These are phyloP conservation scores for Candida tammaniensis DNA, from an alignment of 805 yeast species.

Conservation along the genomic window DNA sequence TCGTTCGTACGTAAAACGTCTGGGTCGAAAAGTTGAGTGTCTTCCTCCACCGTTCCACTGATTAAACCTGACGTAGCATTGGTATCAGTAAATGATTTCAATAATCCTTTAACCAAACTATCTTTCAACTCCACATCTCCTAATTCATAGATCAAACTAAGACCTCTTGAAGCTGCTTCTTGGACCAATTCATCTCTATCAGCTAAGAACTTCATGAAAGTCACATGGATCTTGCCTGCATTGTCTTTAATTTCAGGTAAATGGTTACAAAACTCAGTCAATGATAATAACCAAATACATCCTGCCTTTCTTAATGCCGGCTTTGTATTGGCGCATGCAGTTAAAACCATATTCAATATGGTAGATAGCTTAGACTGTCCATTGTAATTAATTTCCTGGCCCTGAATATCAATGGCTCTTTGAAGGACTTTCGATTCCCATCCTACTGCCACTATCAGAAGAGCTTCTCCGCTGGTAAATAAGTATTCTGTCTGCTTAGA, in stretches of 20 bases:
- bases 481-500: slow-evolving; percentile 74
- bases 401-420: slow-evolving; percentile 54
- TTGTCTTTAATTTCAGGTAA: slow-evolving; percentile 33
- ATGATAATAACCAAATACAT: slow-evolving; percentile 81
- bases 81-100: slow-evolving; percentile 76
- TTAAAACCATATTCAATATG: slow-evolving; percentile 50
- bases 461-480: slow-evolving; percentile 82
- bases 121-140: slow-evolving; percentile 71
- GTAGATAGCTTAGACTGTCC: slow-evolving; percentile 19
- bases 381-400: slow-evolving; percentile 18
- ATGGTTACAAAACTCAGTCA: slow-evolving; percentile 71
- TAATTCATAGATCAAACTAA: slow-evolving; percentile 74
- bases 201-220: slow-evolving; percentile 75
- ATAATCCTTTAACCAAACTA: slow-evolving; percentile 65
- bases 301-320: slow-evolving; percentile 74
- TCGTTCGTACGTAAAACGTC: slow-evolving; percentile 78
- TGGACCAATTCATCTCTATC: slow-evolving; percentile 87
- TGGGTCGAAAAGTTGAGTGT: slow-evolving; percentile 81
- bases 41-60: slow-evolving; percentile 71
- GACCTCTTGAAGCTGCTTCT: slow-evolving; percentile 88
- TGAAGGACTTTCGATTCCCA: slow-evolving; percentile 63
- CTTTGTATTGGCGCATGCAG: slow-evolving; percentile 58
- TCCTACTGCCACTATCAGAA: slow-evolving; percentile 68
- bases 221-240: slow-evolving; percentile 62
- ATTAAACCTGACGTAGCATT: slow-evolving; percentile 42